These are phyloP conservation scores for Coelastrella sp. DNA, from an alignment of 139 green algal genomes.

Conservation along the genomic window DNA sequence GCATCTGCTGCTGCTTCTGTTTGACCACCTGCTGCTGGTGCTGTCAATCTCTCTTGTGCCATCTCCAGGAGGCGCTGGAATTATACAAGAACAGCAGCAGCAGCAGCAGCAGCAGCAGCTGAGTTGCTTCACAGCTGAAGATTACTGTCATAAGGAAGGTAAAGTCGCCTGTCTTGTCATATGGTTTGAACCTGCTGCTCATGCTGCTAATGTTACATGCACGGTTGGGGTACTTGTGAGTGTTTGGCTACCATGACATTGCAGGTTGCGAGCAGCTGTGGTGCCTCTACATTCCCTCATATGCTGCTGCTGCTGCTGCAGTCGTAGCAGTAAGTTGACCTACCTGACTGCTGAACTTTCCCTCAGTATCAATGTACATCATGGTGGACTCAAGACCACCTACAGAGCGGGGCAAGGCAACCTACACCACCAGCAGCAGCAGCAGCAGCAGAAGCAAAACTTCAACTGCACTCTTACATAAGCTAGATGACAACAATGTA, in stretches of 20 bases:
- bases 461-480: not conserved
- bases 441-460: slow-evolving; percentile 17
- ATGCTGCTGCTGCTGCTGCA: too few species aligned
- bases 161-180: too few species aligned
- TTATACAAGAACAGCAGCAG: not conserved
- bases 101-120: not conserved
- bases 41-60: not conserved
- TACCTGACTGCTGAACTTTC: slow-evolving; percentile 72
- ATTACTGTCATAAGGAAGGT: too few species aligned
- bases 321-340: too few species aligned
- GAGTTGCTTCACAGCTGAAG: not conserved
- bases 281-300: too few species aligned
- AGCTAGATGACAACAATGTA: too few species aligned
- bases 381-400: slow-evolving; percentile 61
- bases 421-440: slow-evolving; percentile 31
- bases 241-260: too few species aligned
- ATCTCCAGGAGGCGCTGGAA: slow-evolving; percentile 42
- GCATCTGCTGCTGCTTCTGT: slow-evolving; percentile 4
- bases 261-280: too few species aligned
- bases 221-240: too few species aligned
- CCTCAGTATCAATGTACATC: slow-evolving; percentile 85
- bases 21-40: not conserved
- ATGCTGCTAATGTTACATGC: too few species aligned
- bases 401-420: slow-evolving; percentile 31
- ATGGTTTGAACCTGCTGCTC: too few species aligned